Conservation (phyloP, 768 basidiomycete genomes). For the Leccinum ochraceum region DNA sequence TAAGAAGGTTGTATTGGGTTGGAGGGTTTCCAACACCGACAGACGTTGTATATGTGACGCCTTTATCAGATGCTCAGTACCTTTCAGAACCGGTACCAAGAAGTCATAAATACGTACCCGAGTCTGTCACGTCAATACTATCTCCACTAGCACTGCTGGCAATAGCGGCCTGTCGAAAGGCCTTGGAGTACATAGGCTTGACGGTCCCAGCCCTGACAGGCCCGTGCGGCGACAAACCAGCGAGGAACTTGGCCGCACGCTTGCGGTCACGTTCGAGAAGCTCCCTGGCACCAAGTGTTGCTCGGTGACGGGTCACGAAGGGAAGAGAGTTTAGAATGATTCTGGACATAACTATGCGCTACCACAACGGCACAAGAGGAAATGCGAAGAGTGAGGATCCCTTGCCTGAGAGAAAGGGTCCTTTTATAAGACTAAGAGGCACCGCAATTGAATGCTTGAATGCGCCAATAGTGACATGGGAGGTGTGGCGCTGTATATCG, state of each 20-base stretch:
- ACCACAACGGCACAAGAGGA: background rate
- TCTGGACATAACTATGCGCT: slow-evolving; percentile 36
- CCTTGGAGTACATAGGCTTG: slow-evolving; percentile 10
- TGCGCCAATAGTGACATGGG: background rate
- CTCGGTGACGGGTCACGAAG: slow-evolving; percentile 46
- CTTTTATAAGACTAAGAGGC: slow-evolving; percentile 23
- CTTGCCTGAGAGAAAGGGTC: background rate
- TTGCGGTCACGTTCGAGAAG: slow-evolving; percentile 54
- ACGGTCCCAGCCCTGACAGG: slow-evolving; percentile 34
- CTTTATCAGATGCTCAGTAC: slow-evolving; percentile 16
- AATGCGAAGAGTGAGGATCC: background rate
- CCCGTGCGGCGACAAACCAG: slow-evolving; percentile 55
- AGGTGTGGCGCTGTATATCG: background rate
- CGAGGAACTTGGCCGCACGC: slow-evolving; percentile 56
- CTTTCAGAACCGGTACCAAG: background rate
- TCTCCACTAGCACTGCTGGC: slow-evolving; percentile 5
- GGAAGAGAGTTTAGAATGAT: slow-evolving; percentile 41
- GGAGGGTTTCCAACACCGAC: slow-evolving; percentile 55
- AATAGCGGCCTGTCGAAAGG: slow-evolving; percentile 10
- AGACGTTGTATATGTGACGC: slow-evolving; percentile 53
- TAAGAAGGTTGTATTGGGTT: slow-evolving; percentile 51
- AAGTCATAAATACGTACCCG: slow-evolving; percentile 34
- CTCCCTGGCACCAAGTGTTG: slow-evolving; percentile 42
- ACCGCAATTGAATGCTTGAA: background rate
- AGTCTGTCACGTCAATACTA: slow-evolving; percentile 58